A percentile compares a stretch with the other conserved stretches of the same genome.
phyloP scores from a whole-genome alignment of 495 filamentous ascomycete species.

The Hapsidospora chrysogenum region DNA sequence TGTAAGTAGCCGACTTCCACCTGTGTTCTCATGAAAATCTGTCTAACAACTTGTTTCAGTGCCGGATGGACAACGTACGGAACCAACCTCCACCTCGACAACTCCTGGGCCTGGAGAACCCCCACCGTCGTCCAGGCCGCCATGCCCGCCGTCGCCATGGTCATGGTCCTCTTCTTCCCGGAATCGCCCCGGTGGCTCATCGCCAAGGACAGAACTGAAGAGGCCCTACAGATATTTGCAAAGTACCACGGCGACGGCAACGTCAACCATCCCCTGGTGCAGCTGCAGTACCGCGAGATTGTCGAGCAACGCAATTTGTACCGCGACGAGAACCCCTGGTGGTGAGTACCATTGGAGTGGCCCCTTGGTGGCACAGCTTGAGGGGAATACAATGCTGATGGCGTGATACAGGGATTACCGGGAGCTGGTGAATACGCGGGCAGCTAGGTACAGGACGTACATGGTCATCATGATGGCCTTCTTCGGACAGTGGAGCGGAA shows the following conservation, averaged over 20 bases:
- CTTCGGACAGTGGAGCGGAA: conserved; percentile 52
- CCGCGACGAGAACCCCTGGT: not conserved
- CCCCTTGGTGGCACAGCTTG: too few species aligned
- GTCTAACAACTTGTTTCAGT: too few species aligned
- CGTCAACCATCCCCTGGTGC: conserved; percentile 41
- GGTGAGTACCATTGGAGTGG: too few species aligned
- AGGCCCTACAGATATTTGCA: conserved; percentile 45
- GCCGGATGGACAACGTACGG: conserved; percentile 17
- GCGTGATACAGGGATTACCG: too few species aligned
- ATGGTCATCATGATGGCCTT: conserved; percentile 42
- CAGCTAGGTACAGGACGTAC: not conserved
- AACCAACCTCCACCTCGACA: conserved; percentile 11
- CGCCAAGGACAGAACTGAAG: conserved; percentile 55
- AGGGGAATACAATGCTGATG: too few species aligned
- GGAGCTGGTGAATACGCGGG: too few species aligned
- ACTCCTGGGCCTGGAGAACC: conserved; percentile 30
- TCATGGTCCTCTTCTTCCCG: conserved; percentile 36
- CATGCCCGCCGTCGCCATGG: conserved; percentile 16
- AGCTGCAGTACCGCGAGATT: conserved; percentile 50
- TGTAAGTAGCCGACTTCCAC: too few species aligned
- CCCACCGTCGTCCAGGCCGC: conserved; percentile 34
- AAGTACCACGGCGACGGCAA: conserved; percentile 47
- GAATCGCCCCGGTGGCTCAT: conserved; percentile 63
- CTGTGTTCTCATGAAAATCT: too few species aligned
- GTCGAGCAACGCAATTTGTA: conserved; percentile 10